A percentile compares a stretch with the other conserved stretches of the same genome.
phyloP scores from a whole-genome alignment of 1,139 yeast genomes.

The Taphrina deformans region DNA sequence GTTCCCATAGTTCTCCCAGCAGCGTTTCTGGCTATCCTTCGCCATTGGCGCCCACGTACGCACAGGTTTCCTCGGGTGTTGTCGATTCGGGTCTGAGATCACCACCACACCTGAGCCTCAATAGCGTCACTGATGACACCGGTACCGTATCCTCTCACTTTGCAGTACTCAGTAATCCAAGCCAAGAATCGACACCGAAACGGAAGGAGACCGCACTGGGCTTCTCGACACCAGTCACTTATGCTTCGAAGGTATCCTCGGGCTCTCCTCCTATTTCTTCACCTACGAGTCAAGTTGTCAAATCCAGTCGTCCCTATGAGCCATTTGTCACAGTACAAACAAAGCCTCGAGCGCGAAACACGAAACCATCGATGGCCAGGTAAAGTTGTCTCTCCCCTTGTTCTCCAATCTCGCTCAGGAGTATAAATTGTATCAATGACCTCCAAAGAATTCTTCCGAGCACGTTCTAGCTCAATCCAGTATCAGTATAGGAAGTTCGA shows the following conservation, averaged over 20 bases:
- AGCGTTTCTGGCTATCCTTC: constrained; percentile 15
- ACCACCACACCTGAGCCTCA: background rate
- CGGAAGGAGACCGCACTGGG: background rate
- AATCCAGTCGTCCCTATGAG: background rate
- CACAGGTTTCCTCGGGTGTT: background rate
- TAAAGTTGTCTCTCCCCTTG: background rate
- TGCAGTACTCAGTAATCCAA: background rate
- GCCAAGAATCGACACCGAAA: background rate
- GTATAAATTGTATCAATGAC: background rate
- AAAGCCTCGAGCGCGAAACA: background rate
- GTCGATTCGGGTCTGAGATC: background rate
- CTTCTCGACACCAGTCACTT: background rate
- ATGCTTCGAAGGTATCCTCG: constrained; percentile 9
- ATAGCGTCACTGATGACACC: background rate
- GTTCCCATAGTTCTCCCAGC: constrained; percentile 21
- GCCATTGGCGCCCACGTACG: background rate
- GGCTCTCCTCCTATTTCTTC: background rate
- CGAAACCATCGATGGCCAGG: background rate
- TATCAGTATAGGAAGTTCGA: background rate
- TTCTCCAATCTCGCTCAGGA: background rate
- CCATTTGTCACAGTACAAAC: constrained; percentile 1
- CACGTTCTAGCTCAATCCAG: background rate
- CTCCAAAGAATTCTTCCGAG: background rate
- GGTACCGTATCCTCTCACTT: constrained; percentile 7
- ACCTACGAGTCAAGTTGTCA: background rate